A percentile compares a stretch with the other conserved stretches of the same genome.
These are phyloP conservation scores for Penstemon newberryi DNA, from an alignment of 257 asterid genomes.

Conservation along the genomic window DNA sequence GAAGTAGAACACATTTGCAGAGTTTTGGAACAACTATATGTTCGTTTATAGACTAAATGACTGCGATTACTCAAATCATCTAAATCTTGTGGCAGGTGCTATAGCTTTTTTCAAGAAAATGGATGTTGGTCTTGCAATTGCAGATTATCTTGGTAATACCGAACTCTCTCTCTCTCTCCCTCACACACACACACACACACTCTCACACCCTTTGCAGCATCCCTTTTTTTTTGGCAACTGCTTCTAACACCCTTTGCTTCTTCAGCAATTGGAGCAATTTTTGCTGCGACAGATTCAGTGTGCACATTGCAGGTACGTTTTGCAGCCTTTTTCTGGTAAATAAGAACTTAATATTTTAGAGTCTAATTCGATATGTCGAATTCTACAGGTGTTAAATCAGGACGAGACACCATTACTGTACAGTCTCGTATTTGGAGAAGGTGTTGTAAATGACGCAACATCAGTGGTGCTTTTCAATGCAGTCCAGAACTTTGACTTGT, in stretches of 20 bases:
- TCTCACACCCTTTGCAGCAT: neutral
- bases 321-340: slow-evolving; percentile 12
- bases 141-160: slow-evolving; percentile 79
- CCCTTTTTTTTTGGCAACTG: slow-evolving; percentile 2
- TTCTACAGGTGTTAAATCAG: slow-evolving; percentile 56
- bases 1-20: neutral
- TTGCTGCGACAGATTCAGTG: slow-evolving; percentile 75
- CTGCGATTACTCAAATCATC: slow-evolving; percentile 17
- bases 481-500: slow-evolving; percentile 57
- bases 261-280: slow-evolving; percentile 73
- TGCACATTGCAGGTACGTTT: slow-evolving; percentile 64
- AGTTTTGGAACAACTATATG: neutral
- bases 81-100: slow-evolving; percentile 60
- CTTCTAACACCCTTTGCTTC: slow-evolving; percentile 22
- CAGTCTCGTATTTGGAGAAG: slow-evolving; percentile 74
- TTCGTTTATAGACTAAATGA: slow-evolving; percentile 10
- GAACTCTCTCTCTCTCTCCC: neutral
- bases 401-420: slow-evolving; percentile 66
- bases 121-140: slow-evolving; percentile 71
- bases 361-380: slow-evolving; percentile 22
- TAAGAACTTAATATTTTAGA: neutral
- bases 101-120: slow-evolving; percentile 54
- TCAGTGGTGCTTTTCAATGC: slow-evolving; percentile 79
- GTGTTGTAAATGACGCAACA: slow-evolving; percentile 74
- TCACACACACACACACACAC: neutral